Evolutionary conservation across 2,329 filamentous ascomycete genomes (phyloP).

Genomic region (Fusarium palustre): DNA sequence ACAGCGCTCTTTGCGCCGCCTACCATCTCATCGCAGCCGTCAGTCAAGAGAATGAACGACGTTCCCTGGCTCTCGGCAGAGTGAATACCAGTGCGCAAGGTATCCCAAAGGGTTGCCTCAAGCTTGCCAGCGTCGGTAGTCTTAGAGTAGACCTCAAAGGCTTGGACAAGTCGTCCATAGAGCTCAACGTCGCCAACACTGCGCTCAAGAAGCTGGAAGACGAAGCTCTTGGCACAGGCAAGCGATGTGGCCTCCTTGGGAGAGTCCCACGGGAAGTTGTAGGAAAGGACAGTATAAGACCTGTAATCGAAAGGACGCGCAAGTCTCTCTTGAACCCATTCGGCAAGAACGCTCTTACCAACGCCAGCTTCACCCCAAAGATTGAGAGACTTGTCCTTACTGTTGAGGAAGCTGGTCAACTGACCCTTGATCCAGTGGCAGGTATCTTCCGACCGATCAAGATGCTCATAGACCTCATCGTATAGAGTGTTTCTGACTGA

Average conservation of each 20-base stretch:
- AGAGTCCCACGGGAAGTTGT: conserved; percentile 53
- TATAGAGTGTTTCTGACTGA: conserved; percentile 48
- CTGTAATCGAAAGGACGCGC: conserved; percentile 53
- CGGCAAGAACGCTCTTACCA: conserved; percentile 55
- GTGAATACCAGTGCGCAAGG: conserved; percentile 50
- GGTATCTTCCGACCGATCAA: conserved; percentile 54
- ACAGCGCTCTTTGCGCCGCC: conserved; percentile 43
- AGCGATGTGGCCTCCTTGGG: conserved; percentile 48
- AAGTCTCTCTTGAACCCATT: conserved; percentile 56
- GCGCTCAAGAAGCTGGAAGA: conserved; percentile 54
- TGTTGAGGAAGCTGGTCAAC: conserved; percentile 52
- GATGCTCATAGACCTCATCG: conserved; percentile 53
- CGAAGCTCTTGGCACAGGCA: conserved; percentile 53
- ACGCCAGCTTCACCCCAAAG: conserved; percentile 52
- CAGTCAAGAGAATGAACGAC: conserved; percentile 52
- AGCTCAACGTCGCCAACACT: conserved; percentile 54
- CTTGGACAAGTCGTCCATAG: conserved; percentile 48
- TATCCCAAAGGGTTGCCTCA: conserved; percentile 50
- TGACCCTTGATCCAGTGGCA: conserved; percentile 55
- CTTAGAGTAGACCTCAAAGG: conserved; percentile 45
- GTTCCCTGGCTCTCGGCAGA: conserved; percentile 46
- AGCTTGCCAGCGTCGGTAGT: conserved; percentile 44
- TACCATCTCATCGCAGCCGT: conserved; percentile 53
- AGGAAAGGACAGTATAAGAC: conserved; percentile 52
- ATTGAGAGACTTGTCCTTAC: conserved; percentile 51